These are phyloP conservation scores for Plasmodiophora brassicae DNA, from an alignment of 208 protist species.

Conservation along the genomic window DNA sequence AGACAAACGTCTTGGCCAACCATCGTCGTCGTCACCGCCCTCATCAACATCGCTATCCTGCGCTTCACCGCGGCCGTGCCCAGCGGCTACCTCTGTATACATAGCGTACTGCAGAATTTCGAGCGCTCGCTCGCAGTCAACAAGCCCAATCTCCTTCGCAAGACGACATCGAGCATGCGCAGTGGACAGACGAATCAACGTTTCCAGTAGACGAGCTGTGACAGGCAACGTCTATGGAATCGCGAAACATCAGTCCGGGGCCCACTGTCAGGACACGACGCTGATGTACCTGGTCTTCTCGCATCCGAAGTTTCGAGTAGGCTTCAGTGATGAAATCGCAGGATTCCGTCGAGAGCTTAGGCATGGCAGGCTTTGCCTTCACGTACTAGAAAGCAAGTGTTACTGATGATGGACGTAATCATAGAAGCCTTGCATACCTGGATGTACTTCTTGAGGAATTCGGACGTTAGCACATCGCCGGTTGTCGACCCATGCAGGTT, in stretches of 20 bases:
- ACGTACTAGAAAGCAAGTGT: no score
- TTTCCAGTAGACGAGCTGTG: conserved; percentile 91
- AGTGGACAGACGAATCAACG: conserved; percentile 84
- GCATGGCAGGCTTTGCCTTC: no score
- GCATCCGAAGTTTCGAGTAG: no score
- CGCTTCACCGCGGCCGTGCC: background rate
- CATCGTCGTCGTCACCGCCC: conserved; percentile 32
- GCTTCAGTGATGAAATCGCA: no score
- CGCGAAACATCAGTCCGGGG: no score
- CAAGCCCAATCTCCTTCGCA: background rate
- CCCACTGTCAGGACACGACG: background rate
- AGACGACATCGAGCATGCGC: conserved; percentile 78
- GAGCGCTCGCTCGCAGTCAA: conserved; percentile 41
- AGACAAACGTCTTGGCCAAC: no score
- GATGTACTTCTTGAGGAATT: conserved; percentile 94
- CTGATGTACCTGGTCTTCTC: no score
- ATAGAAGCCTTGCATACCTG: conserved; percentile 74
- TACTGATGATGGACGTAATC: no score
- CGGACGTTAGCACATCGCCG: conserved; percentile 75
- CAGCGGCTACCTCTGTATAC: background rate
- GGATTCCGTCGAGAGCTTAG: no score
- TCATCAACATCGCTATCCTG: background rate
- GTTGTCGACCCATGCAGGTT: conserved; percentile 51
- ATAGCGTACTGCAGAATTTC: conserved; percentile 44
- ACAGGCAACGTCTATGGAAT: conserved; percentile 71